Percentiles rank a stretch among this genome's conserved stretches.
Conservation (phyloP, 352 stramenopile species). For the Pythium aphanidermatum region DNA sequence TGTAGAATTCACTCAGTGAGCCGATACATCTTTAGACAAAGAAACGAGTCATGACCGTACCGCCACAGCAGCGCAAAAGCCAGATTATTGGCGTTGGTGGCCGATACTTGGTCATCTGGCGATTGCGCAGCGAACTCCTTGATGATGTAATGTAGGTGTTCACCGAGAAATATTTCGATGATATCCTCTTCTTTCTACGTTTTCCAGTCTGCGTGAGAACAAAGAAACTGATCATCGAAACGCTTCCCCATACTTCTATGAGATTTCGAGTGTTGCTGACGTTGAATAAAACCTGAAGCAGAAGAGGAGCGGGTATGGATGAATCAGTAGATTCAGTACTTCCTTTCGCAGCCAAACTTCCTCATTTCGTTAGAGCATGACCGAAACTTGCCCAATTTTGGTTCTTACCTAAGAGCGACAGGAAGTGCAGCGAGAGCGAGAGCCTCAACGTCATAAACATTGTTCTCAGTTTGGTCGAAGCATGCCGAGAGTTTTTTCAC, state of each 20-base stretch:
- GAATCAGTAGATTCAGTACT: too few relatives aligned
- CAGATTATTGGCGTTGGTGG: not conserved
- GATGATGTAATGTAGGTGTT: constrained; percentile 2
- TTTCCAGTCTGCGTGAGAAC: too few relatives aligned
- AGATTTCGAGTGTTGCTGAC: not conserved
- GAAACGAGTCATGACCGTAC: not conserved
- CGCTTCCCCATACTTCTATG: constrained; percentile 3
- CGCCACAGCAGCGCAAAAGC: constrained; percentile 8
- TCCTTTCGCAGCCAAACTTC: too few relatives aligned
- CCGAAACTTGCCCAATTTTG: not conserved
- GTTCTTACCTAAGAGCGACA: not conserved
- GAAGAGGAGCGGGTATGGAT: not conserved
- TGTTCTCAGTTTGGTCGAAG: not conserved
- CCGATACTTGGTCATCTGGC: not conserved
- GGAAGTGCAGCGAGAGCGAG: constrained; percentile 1
- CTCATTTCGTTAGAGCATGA: too few relatives aligned
- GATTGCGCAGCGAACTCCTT: constrained; percentile 14
- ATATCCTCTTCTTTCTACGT: not conserved
- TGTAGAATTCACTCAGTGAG: too few relatives aligned
- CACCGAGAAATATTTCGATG: constrained; percentile 3
- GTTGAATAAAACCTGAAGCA: not conserved
- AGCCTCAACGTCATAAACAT: not conserved
- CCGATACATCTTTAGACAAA: not conserved
- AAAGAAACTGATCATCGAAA: not conserved
- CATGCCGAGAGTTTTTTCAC: not conserved